Conservation (phyloP, 116 monocot genomes). For the Trichopus zeylanicus region DNA sequence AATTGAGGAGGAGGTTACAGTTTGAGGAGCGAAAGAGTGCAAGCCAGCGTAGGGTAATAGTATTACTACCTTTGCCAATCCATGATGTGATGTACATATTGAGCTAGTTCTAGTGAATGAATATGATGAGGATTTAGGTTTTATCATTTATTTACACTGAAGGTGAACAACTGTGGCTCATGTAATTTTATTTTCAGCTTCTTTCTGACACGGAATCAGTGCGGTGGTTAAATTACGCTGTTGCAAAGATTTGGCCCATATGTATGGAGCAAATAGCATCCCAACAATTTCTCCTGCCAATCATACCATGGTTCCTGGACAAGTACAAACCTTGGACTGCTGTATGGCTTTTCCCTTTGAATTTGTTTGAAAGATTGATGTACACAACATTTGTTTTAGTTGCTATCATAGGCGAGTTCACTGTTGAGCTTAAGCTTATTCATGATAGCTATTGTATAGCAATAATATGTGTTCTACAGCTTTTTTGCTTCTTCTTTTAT, state of each 20-base stretch:
- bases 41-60: conserved; percentile 47
- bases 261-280: conserved; percentile 84
- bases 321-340: conserved; percentile 94
- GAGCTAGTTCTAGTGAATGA: too few species aligned
- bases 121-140: too few species aligned
- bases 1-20: conserved; percentile 44
- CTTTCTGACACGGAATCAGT: conserved; percentile 78
- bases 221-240: conserved; percentile 76
- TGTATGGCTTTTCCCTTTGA: conserved; percentile 24
- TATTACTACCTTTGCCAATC: not conserved
- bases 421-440: not conserved
- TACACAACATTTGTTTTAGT: not conserved
- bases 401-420: not conserved
- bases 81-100: too few species aligned
- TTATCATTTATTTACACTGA: not conserved
- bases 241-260: conserved; percentile 84
- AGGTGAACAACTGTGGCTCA: not conserved
- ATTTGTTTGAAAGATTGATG: not conserved
- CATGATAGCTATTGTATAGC: not conserved
- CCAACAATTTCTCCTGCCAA: conserved; percentile 70
- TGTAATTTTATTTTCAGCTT: conserved; percentile 35
- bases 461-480: not conserved
- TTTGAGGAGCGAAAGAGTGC: conserved; percentile 64
- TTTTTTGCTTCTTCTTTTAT: not conserved
- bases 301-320: conserved; percentile 90